Conservation (phyloP, 2,329 filamentous ascomycete species). For the Penicillium olsonii region DNA sequence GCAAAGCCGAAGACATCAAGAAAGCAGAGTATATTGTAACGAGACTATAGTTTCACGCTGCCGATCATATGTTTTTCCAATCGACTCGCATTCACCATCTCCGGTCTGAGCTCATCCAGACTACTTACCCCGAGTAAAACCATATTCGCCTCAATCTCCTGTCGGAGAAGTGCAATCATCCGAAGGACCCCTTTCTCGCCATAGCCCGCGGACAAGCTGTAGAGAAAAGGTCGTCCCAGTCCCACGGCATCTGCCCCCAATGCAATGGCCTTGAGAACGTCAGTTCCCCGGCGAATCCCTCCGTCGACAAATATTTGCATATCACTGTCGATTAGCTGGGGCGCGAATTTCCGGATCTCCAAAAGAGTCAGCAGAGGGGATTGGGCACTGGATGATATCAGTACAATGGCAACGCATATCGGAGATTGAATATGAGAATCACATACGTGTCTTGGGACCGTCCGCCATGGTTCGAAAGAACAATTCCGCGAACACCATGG, state of each 20-base stretch:
- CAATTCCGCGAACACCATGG: slow-evolving; percentile 49
- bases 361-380: slow-evolving; percentile 61
- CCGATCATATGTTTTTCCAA: slow-evolving; percentile 34
- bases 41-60: slow-evolving; percentile 29
- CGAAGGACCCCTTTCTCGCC: slow-evolving; percentile 59
- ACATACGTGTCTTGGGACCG: slow-evolving; percentile 48
- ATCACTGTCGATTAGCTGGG: slow-evolving; percentile 56
- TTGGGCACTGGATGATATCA: slow-evolving; percentile 23
- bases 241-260: slow-evolving; percentile 66
- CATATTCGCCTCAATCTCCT: slow-evolving; percentile 40
- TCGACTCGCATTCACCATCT: slow-evolving; percentile 34
- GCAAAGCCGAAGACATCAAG: neutral
- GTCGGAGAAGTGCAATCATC: slow-evolving; percentile 33
- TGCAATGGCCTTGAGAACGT: slow-evolving; percentile 68
- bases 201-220: slow-evolving; percentile 57
- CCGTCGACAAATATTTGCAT: slow-evolving; percentile 67
- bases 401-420: neutral
- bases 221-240: slow-evolving; percentile 63
- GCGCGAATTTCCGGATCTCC: slow-evolving; percentile 63
- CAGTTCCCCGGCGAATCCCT: slow-evolving; percentile 64
- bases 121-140: slow-evolving; percentile 33
- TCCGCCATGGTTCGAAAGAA: slow-evolving; percentile 46
- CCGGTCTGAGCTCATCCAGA: slow-evolving; percentile 28
- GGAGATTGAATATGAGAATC: neutral
- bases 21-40: neutral